Evolutionary conservation across 2,329 filamentous ascomycete genomes (phyloP), one percentile per base, ranked within the genome.

Genomic region (Colletotrichum coccodes): DNA sequence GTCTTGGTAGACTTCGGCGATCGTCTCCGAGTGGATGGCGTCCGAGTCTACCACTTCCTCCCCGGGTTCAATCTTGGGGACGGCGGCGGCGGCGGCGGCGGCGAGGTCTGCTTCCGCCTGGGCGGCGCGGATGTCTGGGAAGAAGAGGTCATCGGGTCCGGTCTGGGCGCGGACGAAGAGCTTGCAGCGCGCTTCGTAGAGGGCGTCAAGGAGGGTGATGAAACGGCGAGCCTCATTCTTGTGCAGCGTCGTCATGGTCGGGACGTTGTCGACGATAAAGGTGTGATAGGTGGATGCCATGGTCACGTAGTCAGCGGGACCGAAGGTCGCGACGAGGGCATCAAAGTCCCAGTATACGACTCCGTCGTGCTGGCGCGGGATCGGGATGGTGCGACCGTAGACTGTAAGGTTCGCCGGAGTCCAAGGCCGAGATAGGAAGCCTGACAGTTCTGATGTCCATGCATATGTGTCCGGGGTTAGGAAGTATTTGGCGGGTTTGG

Each of bases 151-250:
- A 72, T 95, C 93, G 0, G 92, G 92, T 0, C 88, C 89, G 2
- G 87, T 88, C 46, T 85, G 86, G 2, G 92, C 93, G 23, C 89
- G 85, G 60, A 95, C 85, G 49, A 94, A 79, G 11, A 95, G 85
- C 73, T 93, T 93, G 78, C 93, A 95, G 8, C 90, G 87, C n/a
- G 92, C 91, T 81, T 95, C 93, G 78, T 95, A 95, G 0, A 94
- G 83, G 0, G 93, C 93, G 75, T 96, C 93, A 1, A 95, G 86
- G 1, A 96, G 84, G 0, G 92, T 95, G 75, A 95, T 95, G 76
- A 96, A 90, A 12, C 93, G 87, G 5, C 93, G 85, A 1, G 93
- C 93, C 80, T 95, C 93, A 76, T 95, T 95, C 79, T 94, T 95
- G 77, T 91, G 90, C 1, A 89, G 79, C 2, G 91, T 78, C 0